phyloP scores from a whole-genome alignment of 2,329 filamentous ascomycete genomes.

The Phaeoacremonium minimum region DNA sequence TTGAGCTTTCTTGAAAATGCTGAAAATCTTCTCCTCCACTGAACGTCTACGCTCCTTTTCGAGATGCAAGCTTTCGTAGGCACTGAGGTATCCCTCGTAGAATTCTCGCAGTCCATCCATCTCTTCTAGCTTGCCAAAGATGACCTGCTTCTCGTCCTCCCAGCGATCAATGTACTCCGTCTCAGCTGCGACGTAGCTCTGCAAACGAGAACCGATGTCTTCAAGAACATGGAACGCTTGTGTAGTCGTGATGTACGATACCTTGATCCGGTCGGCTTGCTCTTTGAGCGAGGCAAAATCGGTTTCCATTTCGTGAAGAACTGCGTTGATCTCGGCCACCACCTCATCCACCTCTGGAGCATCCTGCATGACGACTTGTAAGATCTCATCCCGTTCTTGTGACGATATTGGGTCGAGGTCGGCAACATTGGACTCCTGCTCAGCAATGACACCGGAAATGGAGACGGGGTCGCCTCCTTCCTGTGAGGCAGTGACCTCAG shows the following conservation, averaged over 20 bases:
- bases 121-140: constrained; percentile 66
- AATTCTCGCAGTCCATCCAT: constrained; percentile 75
- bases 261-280: constrained; percentile 54
- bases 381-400: constrained; percentile 76
- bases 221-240: constrained; percentile 64
- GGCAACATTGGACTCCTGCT: constrained; percentile 46
- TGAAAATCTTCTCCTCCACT: constrained; percentile 69
- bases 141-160: constrained; percentile 68
- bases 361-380: constrained; percentile 73
- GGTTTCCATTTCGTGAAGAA: constrained; percentile 71
- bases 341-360: constrained; percentile 63
- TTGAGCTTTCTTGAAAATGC: constrained; percentile 72
- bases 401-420: constrained; percentile 67
- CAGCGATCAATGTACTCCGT: constrained; percentile 63
- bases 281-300: constrained; percentile 60
- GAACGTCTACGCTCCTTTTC: constrained; percentile 74
- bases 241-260: constrained; percentile 53
- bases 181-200: constrained; percentile 60
- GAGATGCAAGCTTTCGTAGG: constrained; percentile 79
- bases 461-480: constrained; percentile 38
- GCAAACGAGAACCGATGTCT: constrained; percentile 61
- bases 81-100: constrained; percentile 80
- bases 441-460: constrained; percentile 62
- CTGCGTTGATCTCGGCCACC: constrained; percentile 67
- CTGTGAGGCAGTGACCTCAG: constrained; percentile 53